Base-by-base conservation (phyloP, 768 basidiomycete species). In the Pleurotus eryngii region DNA sequence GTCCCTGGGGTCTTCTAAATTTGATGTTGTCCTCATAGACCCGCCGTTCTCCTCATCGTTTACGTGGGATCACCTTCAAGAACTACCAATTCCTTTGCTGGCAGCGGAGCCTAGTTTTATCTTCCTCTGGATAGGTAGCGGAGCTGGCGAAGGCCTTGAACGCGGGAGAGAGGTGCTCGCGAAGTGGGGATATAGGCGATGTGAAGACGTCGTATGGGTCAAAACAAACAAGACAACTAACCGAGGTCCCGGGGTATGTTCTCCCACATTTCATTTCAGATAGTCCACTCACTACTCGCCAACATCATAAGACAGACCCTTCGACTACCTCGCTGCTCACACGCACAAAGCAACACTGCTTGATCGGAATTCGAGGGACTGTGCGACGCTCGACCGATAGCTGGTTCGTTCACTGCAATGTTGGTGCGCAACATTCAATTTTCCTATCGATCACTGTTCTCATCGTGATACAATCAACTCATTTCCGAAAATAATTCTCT, bases 121-220 rank as follows among this genome's bases (percentile, higher is more conserved):
- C 11, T 95, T 96, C 68, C 76, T 99, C 56, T 98, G 96, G 96
- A 94, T 97, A 1, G 97, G 97, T 4, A 87, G 85, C 60, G 94
- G 94, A 2, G 89, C 90, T 5, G 86, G 88, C 3, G 92, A 92
- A 49, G 97, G 95, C 0, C 78, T 99, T 26, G 97, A 99, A 68
- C 80, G 88, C 35, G 97, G 97, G 0, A 75, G 95, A 35, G 96
- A 98, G 70, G 76, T 95, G 24, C 80, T 99, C 39, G 90, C 87
- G 1, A 89, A 85, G 70, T 99, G 96, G 95, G 97, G 96, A 3
- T 96, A 94, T 67, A 76, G 94, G 43, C 74, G 97, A 50, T 97
- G 94, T 65, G 97, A 99, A 65, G 97, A 99, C 67, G 91, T 99
- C n/a, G 92, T 97, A 4, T 98, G 95, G 95, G 89, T 97, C 56